phyloP scores from a whole-genome alignment of 2,329 filamentous ascomycete genomes.

The Sclerotinia nivalis region DNA sequence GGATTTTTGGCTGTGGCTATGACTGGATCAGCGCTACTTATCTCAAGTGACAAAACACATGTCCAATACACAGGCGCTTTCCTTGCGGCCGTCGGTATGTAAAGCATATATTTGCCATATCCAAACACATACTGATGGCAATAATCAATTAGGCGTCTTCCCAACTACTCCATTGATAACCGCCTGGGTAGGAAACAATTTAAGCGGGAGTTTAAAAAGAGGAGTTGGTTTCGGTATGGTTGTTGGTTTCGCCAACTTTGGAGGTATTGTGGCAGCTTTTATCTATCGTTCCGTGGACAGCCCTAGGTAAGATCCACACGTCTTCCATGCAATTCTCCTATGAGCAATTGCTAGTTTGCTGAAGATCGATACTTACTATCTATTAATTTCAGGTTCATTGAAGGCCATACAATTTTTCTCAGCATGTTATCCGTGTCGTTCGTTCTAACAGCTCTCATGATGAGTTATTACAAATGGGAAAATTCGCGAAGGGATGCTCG shows the following conservation, averaged over 20 bases:
- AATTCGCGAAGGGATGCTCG: constrained; percentile 53
- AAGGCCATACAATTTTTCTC: constrained; percentile 50
- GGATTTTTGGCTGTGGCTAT: constrained; percentile 68
- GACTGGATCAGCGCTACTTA: constrained; percentile 74
- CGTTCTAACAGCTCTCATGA: constrained; percentile 56
- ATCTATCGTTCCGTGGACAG: constrained; percentile 49
- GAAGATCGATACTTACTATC: background rate
- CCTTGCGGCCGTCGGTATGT: constrained; percentile 64
- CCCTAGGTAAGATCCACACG: constrained; percentile 37
- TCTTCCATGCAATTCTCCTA: background rate
- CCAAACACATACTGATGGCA: background rate
- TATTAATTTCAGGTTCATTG: constrained; percentile 43
- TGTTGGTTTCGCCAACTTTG: constrained; percentile 88
- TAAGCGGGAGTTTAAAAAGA: constrained; percentile 88
- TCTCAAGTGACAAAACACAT: constrained; percentile 60
- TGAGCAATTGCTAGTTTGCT: background rate
- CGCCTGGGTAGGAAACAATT: constrained; percentile 83
- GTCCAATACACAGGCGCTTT: constrained; percentile 83
- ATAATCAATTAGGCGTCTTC: constrained; percentile 65
- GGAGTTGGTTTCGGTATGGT: constrained; percentile 84
- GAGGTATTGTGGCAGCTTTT: constrained; percentile 60
- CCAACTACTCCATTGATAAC: constrained; percentile 82
- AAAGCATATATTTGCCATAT: constrained; percentile 26
- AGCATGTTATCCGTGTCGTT: constrained; percentile 49
- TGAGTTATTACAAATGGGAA: constrained; percentile 56